Evolutionary conservation across 164 flowering plant species (phyloP).

Genomic region (Vitis rotundifolia): DNA sequence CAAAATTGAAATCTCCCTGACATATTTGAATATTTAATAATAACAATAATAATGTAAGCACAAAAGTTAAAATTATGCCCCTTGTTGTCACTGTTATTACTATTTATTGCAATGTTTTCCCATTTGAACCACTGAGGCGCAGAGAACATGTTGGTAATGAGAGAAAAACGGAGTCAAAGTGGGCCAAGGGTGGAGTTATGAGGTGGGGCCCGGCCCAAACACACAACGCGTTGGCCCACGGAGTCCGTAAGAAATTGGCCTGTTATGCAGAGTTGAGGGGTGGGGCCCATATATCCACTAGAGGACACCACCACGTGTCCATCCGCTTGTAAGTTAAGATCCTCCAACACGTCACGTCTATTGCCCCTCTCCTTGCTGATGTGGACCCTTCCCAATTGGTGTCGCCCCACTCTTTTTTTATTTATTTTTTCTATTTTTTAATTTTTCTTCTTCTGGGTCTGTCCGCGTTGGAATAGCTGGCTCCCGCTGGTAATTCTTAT

Average conservation of each 20-base stretch:
- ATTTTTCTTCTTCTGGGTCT: background rate
- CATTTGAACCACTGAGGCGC: too few species aligned
- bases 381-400: background rate
- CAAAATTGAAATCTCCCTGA: too few species aligned
- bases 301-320: slow-evolving; percentile 22
- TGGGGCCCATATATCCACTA: background rate
- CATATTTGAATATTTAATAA: too few species aligned
- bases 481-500: background rate
- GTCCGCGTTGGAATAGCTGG: slow-evolving; percentile 8
- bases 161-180: slow-evolving; percentile 7
- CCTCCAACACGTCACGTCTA: slow-evolving; percentile 18
- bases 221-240: slow-evolving; percentile 15
- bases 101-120: too few species aligned
- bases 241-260: slow-evolving; percentile 2
- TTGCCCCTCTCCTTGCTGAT: slow-evolving; percentile 1
- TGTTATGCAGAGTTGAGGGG: background rate
- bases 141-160: background rate
- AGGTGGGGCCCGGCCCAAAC: slow-evolving; percentile 5
- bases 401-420: background rate
- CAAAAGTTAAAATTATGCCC: too few species aligned
- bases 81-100: too few species aligned
- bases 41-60: too few species aligned
- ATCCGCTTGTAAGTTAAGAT: background rate
- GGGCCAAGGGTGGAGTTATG: slow-evolving; percentile 2
- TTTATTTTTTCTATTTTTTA: too few species aligned